Evolutionary conservation across 2,329 filamentous ascomycete genomes (phyloP), one percentile per base, ranked within the genome.

Genomic region (Arachnopeziza araneosa): DNA sequence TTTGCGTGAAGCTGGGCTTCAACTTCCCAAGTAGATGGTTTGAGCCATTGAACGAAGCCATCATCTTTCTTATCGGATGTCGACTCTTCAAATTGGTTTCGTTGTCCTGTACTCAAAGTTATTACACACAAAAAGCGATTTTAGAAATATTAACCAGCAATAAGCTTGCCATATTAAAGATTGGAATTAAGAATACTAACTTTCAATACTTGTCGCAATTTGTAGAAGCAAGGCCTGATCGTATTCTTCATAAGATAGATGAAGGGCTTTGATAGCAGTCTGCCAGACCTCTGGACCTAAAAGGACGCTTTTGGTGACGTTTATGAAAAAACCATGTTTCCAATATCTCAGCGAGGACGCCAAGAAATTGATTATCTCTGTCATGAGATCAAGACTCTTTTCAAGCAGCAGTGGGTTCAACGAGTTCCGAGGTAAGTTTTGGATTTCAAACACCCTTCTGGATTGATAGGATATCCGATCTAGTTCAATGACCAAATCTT

Each of bases 321-420:
- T 50, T 9, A 30, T 26, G 48, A 59, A 59, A 44, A 23, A 59
- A 1, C 24, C 52, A 59, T 59, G 57, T 30, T 55, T 55, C 17
- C 49, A 51, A 22, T 53, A 59, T 32, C n/a, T 22, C 32, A 59
- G 19, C 4, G 24, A 22, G 8, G 32, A 17, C 2, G 17, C 23
- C 24, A 59, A 51, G 48, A 59, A 59, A 32, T 59, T 51, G 23
- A 59, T 23, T 24, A 59, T 52, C 52, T 21, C 57, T 4, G 57
- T 52, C 57, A 59, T 59, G 19, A 59, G 53, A 23, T 55, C 52
- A 6, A 52, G 17, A 24, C 19, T 23, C 52, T 59, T 59, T 30
- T 59, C 57, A 48, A 59, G 57, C 19, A 59, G 24, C 2, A 55
- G 19, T 6, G 5, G 19, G 24, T 55, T 51, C 22, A 55, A 14